phyloP scores from a whole-genome alignment of 1,139 yeast species.

The Meyerozyma smithsonii region DNA sequence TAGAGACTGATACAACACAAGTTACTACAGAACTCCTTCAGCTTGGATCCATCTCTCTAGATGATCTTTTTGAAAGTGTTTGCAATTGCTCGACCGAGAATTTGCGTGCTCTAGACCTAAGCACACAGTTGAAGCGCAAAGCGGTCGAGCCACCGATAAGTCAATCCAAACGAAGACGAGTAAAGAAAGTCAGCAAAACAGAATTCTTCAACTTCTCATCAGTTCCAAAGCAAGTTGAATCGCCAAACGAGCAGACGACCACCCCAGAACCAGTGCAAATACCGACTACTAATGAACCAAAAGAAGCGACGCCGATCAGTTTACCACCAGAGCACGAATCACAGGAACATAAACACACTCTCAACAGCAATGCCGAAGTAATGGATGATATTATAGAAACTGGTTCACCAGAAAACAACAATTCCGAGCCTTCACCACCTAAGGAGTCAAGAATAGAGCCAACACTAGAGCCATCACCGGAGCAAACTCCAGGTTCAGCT shows the following conservation, averaged over 20 bases:
- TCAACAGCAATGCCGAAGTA: no score
- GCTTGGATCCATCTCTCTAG: slow-evolving; percentile 1
- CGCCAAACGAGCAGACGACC: background rate
- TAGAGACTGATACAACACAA: no score
- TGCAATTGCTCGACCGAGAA: slow-evolving; percentile 3
- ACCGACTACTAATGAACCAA: no score
- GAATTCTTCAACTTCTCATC: slow-evolving; percentile 29
- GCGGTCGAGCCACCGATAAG: slow-evolving; percentile 6
- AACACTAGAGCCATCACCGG: no score
- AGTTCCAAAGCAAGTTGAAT: background rate
- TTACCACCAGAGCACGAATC: no score
- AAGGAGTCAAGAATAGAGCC: no score
- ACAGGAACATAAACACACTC: no score
- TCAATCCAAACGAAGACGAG: slow-evolving; percentile 23
- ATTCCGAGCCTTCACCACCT: no score
- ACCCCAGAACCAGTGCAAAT: background rate
- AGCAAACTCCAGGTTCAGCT: no score
- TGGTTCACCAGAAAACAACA: background rate
- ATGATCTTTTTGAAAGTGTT: slow-evolving; percentile 6
- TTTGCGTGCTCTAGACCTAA: slow-evolving; percentile 2
- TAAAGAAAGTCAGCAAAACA: slow-evolving; percentile 27
- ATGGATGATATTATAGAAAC: no score
- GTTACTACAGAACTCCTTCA: background rate
- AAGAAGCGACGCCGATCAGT: no score
- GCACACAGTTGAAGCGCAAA: slow-evolving; percentile 4